Evolutionary conservation across 495 filamentous ascomycete genomes (phyloP).

Genomic region (Penicillium atrosanguineum): DNA sequence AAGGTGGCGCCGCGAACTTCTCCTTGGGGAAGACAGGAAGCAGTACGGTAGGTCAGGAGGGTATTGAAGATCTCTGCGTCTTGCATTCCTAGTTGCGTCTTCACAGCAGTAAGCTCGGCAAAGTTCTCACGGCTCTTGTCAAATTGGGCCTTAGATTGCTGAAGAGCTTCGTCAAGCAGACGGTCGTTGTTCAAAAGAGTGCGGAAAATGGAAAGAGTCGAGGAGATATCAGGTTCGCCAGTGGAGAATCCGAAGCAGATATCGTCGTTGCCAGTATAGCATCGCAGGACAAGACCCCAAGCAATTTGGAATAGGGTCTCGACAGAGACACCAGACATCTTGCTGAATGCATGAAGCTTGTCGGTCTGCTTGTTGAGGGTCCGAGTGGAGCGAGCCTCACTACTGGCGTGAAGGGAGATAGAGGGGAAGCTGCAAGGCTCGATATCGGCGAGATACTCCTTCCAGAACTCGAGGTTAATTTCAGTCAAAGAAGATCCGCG

Average conservation of each 20-base stretch:
- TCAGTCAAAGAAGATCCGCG: constrained; percentile 12
- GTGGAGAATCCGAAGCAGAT: constrained; percentile 53
- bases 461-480: constrained; percentile 47
- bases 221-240: constrained; percentile 22
- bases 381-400: constrained; percentile 9
- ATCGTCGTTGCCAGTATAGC: constrained; percentile 51
- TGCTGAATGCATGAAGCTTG: constrained; percentile 38
- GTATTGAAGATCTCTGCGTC: constrained; percentile 52
- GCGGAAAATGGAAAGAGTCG: constrained; percentile 30
- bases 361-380: constrained; percentile 26
- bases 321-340: constrained; percentile 25
- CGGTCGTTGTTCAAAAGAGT: constrained; percentile 35
- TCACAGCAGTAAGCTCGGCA: constrained; percentile 38
- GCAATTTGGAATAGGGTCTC: constrained; percentile 42
- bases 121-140: constrained; percentile 35
- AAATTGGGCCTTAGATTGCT: constrained; percentile 33
- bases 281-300: constrained; percentile 54
- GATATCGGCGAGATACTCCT: constrained; percentile 45
- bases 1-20: constrained; percentile 1
- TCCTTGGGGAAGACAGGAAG: constrained; percentile 9
- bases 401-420: constrained; percentile 20
- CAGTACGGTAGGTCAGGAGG: constrained; percentile 36
- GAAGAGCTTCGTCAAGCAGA: constrained; percentile 32
- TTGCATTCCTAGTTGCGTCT: constrained; percentile 35
- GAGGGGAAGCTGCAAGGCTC: constrained; percentile 55